phyloP scores from a whole-genome alignment of 2,329 filamentous ascomycete species.

The Fusarium temperatum region DNA sequence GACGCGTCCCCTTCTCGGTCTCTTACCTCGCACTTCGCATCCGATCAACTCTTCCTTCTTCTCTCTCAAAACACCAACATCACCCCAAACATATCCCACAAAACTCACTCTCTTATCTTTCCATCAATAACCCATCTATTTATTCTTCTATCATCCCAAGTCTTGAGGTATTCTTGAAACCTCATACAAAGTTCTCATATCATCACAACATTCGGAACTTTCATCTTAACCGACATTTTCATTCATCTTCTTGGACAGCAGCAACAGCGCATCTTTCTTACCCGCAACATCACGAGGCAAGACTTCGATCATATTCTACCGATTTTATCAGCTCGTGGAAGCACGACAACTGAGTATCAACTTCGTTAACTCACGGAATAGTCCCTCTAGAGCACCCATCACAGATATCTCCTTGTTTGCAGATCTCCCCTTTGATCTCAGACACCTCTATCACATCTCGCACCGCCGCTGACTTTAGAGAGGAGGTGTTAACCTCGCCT shows the following conservation, averaged over 20 bases:
- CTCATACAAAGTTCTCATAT: neutral
- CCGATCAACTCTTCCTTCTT: neutral
- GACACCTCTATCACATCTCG: neutral
- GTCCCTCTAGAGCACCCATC: neutral
- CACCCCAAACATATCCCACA: too few relatives aligned
- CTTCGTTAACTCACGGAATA: accelerated
- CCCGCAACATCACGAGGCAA: too few relatives aligned
- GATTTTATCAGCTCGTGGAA: neutral
- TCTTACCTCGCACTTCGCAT: too few relatives aligned
- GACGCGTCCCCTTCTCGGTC: accelerated
- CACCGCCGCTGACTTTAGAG: neutral
- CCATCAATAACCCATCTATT: accelerated
- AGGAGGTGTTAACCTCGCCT: neutral
- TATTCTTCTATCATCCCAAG: neutral
- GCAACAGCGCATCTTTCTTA: too few relatives aligned
- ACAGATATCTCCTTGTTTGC: neutral
- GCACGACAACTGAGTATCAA: neutral
- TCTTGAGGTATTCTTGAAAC: neutral
- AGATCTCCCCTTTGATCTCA: neutral
- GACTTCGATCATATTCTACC: too few relatives aligned
- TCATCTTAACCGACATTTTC: neutral
- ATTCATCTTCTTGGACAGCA: neutral
- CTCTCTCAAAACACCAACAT: neutral
- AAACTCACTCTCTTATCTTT: too few relatives aligned
- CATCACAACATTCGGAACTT: neutral